Percentiles rank a stretch among this genome's conserved stretches.
phyloP scores from a whole-genome alignment of 352 stramenopile species.

The Pythium phragmiticola region DNA sequence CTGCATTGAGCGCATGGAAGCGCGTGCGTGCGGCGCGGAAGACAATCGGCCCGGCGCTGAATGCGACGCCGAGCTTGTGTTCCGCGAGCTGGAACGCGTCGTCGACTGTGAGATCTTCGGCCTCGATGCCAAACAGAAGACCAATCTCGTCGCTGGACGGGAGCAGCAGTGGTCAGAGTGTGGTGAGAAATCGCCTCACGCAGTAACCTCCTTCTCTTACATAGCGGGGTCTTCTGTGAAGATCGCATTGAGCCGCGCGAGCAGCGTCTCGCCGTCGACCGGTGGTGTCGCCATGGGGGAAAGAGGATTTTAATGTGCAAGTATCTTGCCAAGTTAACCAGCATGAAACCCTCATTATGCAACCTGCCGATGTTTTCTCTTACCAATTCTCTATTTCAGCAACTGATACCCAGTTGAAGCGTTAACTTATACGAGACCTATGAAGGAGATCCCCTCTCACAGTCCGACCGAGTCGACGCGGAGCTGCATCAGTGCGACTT shows the following conservation, averaged over 20 bases:
- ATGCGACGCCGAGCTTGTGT: conserved; percentile 77
- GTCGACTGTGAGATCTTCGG: conserved; percentile 41
- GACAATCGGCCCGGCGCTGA: conserved; percentile 45
- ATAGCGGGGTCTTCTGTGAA: conserved; percentile 71
- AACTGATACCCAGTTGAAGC: conserved; percentile 7
- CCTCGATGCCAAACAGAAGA: conserved; percentile 55
- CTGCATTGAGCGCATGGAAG: conserved; percentile 49
- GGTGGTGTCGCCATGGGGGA: conserved; percentile 4
- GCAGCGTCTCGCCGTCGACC: conserved; percentile 30
- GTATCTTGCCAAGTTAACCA: conserved; percentile 1
- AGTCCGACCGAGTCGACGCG: conserved; percentile 39
- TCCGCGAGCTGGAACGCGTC: conserved; percentile 67
- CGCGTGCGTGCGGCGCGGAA: conserved; percentile 54
- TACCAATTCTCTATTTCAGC: conserved; percentile 10
- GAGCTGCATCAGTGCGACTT: conserved; percentile 70
- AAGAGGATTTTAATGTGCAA: not conserved
- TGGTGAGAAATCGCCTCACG: not conserved
- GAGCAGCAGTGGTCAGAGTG: not conserved
- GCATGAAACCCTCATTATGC: not conserved
- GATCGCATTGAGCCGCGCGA: conserved; percentile 39
- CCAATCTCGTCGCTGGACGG: conserved; percentile 71
- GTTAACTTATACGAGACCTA: conserved; percentile 21
- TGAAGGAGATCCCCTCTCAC: not conserved
- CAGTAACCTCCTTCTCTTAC: conserved; percentile 24
- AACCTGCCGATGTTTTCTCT: not conserved